These are phyloP conservation scores for Cladorrhinum sp. DNA, from an alignment of 2,329 filamentous ascomycete species.

Conservation along the genomic window DNA sequence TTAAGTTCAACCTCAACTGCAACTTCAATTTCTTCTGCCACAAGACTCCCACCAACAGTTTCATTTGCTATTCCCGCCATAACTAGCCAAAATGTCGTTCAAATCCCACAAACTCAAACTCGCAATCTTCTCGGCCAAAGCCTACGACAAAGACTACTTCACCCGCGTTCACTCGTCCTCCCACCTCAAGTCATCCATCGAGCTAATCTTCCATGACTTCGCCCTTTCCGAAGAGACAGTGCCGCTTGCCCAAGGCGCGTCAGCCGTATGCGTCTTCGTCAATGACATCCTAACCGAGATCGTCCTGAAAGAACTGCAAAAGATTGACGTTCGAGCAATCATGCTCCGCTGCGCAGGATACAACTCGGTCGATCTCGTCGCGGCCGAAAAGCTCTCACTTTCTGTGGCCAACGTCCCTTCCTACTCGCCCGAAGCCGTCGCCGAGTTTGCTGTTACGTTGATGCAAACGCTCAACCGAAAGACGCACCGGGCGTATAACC, in stretches of 20 bases:
- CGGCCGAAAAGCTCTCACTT: conserved; percentile 53
- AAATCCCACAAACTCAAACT: conserved; percentile 46
- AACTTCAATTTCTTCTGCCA: too few species aligned
- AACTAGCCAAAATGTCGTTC: too few species aligned
- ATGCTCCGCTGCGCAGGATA: conserved; percentile 66
- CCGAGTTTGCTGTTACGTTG: conserved; percentile 66
- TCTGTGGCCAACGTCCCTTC: conserved; percentile 65
- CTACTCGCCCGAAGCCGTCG: conserved; percentile 67
- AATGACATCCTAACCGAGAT: conserved; percentile 56
- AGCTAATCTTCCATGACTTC: conserved; percentile 58
- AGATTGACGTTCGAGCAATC: conserved; percentile 52
- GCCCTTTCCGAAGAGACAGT: conserved; percentile 55
- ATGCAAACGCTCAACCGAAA: conserved; percentile 66
- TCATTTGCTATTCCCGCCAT: too few species aligned
- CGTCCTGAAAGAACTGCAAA: conserved; percentile 50
- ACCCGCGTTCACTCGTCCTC: conserved; percentile 38
- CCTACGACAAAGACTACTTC: conserved; percentile 59
- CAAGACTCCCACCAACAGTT: too few species aligned
- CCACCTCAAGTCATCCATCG: conserved; percentile 36
- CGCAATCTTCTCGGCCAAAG: conserved; percentile 63
- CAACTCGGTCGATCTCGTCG: conserved; percentile 62
- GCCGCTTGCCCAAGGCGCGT: conserved; percentile 47
- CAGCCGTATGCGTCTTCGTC: conserved; percentile 66
- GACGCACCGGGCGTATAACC: conserved; percentile 65
- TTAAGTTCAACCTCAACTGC: too few species aligned